These are phyloP conservation scores for Arthrobotrys conoides DNA, from an alignment of 2,329 filamentous ascomycete genomes.

Conservation along the genomic window DNA sequence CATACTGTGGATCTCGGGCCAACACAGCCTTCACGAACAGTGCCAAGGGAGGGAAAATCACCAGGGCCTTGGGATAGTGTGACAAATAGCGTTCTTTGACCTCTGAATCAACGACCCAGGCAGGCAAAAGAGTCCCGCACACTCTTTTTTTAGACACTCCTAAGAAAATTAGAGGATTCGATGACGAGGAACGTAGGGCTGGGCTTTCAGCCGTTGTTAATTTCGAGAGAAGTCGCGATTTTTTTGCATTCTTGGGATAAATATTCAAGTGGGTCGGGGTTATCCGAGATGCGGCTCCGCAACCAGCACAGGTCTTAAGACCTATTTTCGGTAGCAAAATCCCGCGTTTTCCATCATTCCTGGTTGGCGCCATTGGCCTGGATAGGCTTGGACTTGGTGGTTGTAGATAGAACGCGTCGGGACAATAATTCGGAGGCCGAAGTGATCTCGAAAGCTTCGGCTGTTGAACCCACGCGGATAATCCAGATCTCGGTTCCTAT, in stretches of 20 bases:
- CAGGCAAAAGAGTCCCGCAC: conserved; percentile 22
- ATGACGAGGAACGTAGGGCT: conserved; percentile 17
- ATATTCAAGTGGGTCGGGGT: conserved; percentile 6
- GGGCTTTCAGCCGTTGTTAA: conserved; percentile 24
- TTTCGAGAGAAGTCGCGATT: conserved; percentile 7
- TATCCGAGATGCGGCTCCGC: conserved; percentile 22
- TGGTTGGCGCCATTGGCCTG: not conserved
- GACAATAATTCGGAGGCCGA: not conserved
- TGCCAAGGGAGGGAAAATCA: conserved; percentile 23
- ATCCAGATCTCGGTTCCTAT: not conserved
- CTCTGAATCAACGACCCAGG: conserved; percentile 11
- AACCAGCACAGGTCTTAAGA: conserved; percentile 5
- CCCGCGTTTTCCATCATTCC: not conserved
- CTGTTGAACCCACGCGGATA: not conserved
- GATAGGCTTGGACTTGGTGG: not conserved
- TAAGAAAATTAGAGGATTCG: conserved; percentile 4
- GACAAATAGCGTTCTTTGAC: conserved; percentile 45
- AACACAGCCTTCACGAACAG: conserved; percentile 49
- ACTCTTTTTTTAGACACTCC: conserved; percentile 18
- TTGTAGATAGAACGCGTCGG: not conserved
- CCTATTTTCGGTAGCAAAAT: conserved; percentile 13
- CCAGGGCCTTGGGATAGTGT: conserved; percentile 16
- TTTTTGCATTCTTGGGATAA: not conserved
- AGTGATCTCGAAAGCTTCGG: not conserved
- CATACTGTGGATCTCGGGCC: conserved; percentile 34